Percentiles rank a stretch among this genome's conserved stretches.
phyloP scores from a whole-genome alignment of 257 asterid genomes.

The Solanum gandarillasii region DNA sequence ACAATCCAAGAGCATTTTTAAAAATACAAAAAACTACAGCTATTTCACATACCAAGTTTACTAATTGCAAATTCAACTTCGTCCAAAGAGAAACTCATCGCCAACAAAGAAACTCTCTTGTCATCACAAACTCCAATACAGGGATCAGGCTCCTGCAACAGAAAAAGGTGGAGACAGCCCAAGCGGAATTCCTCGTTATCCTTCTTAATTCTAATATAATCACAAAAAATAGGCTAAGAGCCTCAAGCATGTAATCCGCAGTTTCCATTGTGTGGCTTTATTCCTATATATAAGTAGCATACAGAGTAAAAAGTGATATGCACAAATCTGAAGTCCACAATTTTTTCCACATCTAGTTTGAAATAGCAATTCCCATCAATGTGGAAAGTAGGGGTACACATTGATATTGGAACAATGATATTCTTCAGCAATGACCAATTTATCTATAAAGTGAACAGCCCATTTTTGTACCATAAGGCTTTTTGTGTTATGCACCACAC shows the following conservation, averaged over 20 bases:
- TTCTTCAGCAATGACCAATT: background rate
- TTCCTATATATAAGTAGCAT: background rate
- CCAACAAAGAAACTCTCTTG: constrained; percentile 48
- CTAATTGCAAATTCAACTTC: constrained; percentile 70
- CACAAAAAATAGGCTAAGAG: background rate
- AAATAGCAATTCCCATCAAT: background rate
- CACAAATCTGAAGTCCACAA: background rate
- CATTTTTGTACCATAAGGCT: background rate
- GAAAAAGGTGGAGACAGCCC: background rate
- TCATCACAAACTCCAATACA: constrained; percentile 26
- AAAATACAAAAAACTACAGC: constrained; percentile 11
- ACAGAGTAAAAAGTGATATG: background rate
- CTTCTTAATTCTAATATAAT: background rate
- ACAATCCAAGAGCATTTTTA: background rate
- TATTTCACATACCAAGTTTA: constrained; percentile 66
- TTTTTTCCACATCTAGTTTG: background rate
- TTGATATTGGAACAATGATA: background rate
- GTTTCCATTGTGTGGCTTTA: background rate
- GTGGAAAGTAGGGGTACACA: background rate
- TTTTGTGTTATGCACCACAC: background rate
- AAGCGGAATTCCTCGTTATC: background rate
- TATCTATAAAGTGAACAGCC: background rate
- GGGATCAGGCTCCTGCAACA: constrained; percentile 59
- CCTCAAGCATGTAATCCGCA: background rate
- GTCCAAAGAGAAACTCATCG: constrained; percentile 68